Conservation (phyloP, 169 alveolate species). For the Plasmodium reichenowi region DNA sequence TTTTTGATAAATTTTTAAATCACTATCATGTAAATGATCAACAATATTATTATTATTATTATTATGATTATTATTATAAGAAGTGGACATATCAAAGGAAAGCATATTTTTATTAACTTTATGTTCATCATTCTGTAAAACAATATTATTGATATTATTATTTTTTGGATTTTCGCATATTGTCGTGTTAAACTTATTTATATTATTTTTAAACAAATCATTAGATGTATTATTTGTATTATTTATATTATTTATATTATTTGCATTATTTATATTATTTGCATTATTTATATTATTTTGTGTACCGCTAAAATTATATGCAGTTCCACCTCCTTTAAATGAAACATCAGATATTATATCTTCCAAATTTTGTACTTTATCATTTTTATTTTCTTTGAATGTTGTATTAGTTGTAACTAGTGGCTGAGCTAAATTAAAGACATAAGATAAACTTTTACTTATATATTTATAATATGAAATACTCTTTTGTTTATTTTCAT, state of each 20-base stretch:
- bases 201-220: too few relatives aligned
- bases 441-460: conserved; percentile 59
- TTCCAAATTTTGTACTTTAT: neutral
- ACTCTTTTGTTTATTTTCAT: conserved; percentile 40
- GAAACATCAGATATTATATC: too few relatives aligned
- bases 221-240: too few relatives aligned
- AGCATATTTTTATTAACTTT: too few relatives aligned
- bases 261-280: too few relatives aligned
- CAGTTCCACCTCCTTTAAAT: too few relatives aligned
- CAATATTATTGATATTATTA: too few relatives aligned
- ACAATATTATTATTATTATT: conserved; percentile 55
- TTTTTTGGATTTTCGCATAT: too few relatives aligned
- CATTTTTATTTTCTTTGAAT: conserved; percentile 23
- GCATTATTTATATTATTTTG: neutral
- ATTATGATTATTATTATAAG: conserved; percentile 27
- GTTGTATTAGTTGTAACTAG: conserved; percentile 26
- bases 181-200: too few relatives aligned
- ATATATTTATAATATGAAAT: conserved; percentile 65
- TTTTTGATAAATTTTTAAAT: conserved; percentile 68
- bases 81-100: conserved; percentile 11
- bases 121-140: too few relatives aligned
- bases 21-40: conserved; percentile 75
- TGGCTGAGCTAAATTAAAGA: conserved; percentile 67
- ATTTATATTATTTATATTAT: too few relatives aligned
- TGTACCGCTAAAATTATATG: neutral